Percentiles rank a stretch among this genome's conserved stretches.
phyloP scores from a whole-genome alignment of 805 yeast species.

The Torulaspora quercuum region DNA sequence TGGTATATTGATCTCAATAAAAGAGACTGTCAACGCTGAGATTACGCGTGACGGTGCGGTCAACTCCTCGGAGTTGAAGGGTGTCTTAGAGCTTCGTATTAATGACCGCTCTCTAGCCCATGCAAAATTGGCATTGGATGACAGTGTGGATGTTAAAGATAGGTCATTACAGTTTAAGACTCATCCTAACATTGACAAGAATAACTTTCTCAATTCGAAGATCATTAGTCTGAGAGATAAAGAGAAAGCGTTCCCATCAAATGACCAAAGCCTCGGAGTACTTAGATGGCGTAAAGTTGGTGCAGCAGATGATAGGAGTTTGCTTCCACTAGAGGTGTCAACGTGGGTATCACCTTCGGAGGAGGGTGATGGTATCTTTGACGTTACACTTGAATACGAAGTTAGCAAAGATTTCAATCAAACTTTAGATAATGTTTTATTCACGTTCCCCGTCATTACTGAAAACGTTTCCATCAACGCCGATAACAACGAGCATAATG shows the following conservation, averaged over 20 bases:
- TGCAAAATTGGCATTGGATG: constrained; percentile 57
- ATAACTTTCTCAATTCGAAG: constrained; percentile 53
- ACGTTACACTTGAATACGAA: constrained; percentile 88
- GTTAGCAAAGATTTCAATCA: constrained; percentile 47
- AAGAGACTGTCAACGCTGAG: constrained; percentile 74
- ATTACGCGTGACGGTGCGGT: constrained; percentile 81
- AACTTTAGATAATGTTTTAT: constrained; percentile 48
- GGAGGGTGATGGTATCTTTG: constrained; percentile 52
- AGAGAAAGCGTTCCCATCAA: constrained; percentile 79
- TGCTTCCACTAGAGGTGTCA: constrained; percentile 67
- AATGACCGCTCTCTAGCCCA: constrained; percentile 69
- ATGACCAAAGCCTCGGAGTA: constrained; percentile 86
- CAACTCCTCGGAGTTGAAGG: constrained; percentile 71
- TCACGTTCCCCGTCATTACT: constrained; percentile 63
- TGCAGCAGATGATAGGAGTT: constrained; percentile 50
- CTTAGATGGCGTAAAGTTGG: constrained; percentile 86
- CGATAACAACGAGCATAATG: constrained; percentile 48
- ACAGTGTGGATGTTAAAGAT: constrained; percentile 47
- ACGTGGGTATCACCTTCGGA: constrained; percentile 76
- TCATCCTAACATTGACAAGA: constrained; percentile 92
- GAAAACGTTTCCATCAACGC: constrained; percentile 50
- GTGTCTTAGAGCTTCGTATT: constrained; percentile 84
- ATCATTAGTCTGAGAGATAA: constrained; percentile 74
- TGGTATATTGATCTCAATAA: constrained; percentile 74
- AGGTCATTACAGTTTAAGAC: constrained; percentile 70